phyloP scores from a whole-genome alignment of 2,329 filamentous ascomycete genomes.

The Calonectria hawksworthii region DNA sequence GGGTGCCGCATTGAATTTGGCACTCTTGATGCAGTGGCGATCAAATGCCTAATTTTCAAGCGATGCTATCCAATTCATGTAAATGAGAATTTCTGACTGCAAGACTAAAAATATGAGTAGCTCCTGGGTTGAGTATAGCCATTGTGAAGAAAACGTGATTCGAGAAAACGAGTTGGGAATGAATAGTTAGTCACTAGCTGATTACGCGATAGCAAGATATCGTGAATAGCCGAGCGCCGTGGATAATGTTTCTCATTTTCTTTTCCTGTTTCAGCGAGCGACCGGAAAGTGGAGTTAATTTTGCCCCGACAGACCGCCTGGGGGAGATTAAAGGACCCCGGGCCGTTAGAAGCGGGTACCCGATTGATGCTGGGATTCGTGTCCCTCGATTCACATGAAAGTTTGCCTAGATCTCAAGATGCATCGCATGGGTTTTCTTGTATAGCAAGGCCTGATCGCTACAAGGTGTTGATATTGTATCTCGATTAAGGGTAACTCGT shows the following conservation, averaged over 20 bases:
- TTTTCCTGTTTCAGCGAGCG: not conserved
- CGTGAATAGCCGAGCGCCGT: not conserved
- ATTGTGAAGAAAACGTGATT: not conserved
- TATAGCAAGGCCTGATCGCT: not conserved
- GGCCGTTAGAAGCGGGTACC: constrained; percentile 1
- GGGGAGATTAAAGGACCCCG: not conserved
- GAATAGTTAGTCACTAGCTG: not conserved
- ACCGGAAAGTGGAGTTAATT: not conserved
- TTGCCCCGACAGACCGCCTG: not conserved
- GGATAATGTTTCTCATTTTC: not conserved
- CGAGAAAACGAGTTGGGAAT: not conserved
- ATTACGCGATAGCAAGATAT: not conserved
- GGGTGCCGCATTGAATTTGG: constrained; percentile 8
- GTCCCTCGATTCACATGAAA: not conserved
- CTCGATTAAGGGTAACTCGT: not conserved
- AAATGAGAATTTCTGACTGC: not conserved
- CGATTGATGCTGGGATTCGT: not conserved
- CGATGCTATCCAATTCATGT: not conserved
- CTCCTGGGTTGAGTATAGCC: not conserved
- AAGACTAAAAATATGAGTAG: not conserved
- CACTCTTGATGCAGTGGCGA: not conserved
- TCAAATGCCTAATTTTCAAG: not conserved
- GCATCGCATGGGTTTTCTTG: no score
- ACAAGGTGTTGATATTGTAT: not conserved
- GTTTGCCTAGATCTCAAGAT: not conserved